Evolutionary conservation across 1,284 basidiomycete genomes (phyloP).

Genomic region (Moesziomyces antarcticus): DNA sequence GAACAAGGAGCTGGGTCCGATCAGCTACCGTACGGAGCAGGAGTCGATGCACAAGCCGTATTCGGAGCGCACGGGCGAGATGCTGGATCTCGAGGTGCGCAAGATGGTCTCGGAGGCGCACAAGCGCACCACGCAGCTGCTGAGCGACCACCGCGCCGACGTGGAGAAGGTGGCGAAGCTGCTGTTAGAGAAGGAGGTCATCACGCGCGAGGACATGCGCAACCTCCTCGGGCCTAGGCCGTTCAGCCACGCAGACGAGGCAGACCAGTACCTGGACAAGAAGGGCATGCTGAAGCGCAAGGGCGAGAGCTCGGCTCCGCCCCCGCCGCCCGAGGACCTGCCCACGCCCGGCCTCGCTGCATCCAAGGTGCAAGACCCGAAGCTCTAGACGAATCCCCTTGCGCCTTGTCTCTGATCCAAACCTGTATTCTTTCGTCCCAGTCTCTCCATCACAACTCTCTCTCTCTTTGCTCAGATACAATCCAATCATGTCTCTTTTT

Average conservation of each 20-base stretch:
- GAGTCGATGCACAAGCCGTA: slow-evolving; percentile 97
- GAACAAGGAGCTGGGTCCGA: slow-evolving; percentile 92
- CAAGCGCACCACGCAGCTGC: slow-evolving; percentile 81
- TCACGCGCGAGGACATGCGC: slow-evolving; percentile 93
- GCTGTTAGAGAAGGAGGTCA: slow-evolving; percentile 91
- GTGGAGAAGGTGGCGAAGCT: slow-evolving; percentile 94
- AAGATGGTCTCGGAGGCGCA: slow-evolving; percentile 95
- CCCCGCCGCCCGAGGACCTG: slow-evolving; percentile 60
- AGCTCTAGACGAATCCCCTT: neutral
- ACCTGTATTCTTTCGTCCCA: slow-evolving; percentile 2
- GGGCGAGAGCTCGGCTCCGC: slow-evolving; percentile 61
- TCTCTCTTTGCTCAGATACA: slow-evolving; percentile 9
- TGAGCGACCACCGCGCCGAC: slow-evolving; percentile 83
- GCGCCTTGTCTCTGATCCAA: neutral
- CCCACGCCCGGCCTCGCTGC: slow-evolving; percentile 52
- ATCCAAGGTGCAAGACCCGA: slow-evolving; percentile 14
- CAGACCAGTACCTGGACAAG: slow-evolving; percentile 67
- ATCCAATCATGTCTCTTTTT: no score
- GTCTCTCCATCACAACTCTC: slow-evolving; percentile 10
- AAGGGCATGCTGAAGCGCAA: slow-evolving; percentile 57
- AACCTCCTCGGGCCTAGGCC: slow-evolving; percentile 84
- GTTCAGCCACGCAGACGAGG: slow-evolving; percentile 77
- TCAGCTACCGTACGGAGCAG: slow-evolving; percentile 89
- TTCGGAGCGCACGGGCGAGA: slow-evolving; percentile 95
- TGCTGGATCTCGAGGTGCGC: slow-evolving; percentile 86